Percentiles rank a stretch among this genome's conserved stretches.
Evolutionary conservation across 345 rosid species (phyloP).

Genomic region (Clausena lansium): DNA sequence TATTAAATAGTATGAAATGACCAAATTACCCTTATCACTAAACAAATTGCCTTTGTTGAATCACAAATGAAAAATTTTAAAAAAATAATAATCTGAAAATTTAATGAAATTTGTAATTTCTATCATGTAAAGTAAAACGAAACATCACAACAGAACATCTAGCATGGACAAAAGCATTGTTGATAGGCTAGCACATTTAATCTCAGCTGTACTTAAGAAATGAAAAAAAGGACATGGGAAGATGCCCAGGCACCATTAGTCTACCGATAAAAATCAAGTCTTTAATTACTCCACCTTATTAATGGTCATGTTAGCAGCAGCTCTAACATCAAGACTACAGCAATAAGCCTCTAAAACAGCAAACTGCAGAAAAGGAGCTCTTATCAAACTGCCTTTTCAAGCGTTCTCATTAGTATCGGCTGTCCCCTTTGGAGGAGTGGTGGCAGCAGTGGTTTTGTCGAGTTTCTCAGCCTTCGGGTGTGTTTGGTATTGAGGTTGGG

Average conservation of each 20-base stretch:
- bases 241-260: background rate
- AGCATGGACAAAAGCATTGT: background rate
- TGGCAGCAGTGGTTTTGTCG: constrained; percentile 5
- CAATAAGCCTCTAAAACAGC: background rate
- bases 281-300: background rate
- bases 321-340: too few relatives aligned
- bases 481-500: too few relatives aligned
- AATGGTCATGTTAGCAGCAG: background rate
- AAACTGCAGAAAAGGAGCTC: constrained; percentile 13
- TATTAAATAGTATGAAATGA: too few relatives aligned
- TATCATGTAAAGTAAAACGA: background rate
- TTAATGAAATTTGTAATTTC: too few relatives aligned
- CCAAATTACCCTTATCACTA: too few relatives aligned
- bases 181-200: background rate
- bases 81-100: too few relatives aligned
- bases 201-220: background rate
- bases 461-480: constrained; percentile 25
- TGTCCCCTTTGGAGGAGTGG: background rate
- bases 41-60: too few relatives aligned
- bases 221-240: background rate
- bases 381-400: background rate
- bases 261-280: background rate
- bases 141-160: background rate
- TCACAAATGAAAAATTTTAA: too few relatives aligned
- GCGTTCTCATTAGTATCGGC: constrained; percentile 1